These are phyloP conservation scores for Angophora floribunda DNA, from an alignment of 345 rosid species.

Conservation along the genomic window DNA sequence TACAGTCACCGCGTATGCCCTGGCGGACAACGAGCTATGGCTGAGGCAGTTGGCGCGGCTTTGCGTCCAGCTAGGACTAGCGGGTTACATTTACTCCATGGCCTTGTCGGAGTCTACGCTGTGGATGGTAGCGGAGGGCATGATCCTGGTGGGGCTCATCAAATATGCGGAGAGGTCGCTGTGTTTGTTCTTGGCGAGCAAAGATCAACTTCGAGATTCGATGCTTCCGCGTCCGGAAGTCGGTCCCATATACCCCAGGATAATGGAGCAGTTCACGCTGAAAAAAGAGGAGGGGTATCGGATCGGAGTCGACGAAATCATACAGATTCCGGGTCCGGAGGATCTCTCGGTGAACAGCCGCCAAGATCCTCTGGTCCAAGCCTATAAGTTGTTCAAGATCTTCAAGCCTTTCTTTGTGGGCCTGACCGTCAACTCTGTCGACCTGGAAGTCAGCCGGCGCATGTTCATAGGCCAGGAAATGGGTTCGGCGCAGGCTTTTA, in stretches of 20 bases:
- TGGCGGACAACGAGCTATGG: background rate
- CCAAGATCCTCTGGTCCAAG: background rate
- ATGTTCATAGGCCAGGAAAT: accelerated
- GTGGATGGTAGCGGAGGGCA: background rate
- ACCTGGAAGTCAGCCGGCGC: background rate
- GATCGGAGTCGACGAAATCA: background rate
- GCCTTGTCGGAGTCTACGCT: background rate
- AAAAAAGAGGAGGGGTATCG: background rate
- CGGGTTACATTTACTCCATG: background rate
- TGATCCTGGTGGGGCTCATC: background rate
- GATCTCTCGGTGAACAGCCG: too few species aligned
- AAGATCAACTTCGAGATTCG: too few species aligned
- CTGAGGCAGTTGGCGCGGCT: background rate
- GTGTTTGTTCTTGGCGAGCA: too few species aligned
- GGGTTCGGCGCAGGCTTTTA: background rate
- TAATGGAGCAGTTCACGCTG: background rate
- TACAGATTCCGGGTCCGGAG: background rate
- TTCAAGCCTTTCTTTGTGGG: constrained; percentile 26
- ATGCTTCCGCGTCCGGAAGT: background rate
- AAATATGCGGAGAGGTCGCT: too few species aligned
- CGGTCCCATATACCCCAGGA: too few species aligned
- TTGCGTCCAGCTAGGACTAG: background rate
- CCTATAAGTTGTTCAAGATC: constrained; percentile 6
- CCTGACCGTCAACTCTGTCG: constrained; percentile 4
- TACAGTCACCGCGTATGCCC: background rate